Conservation (phyloP, 2,329 filamentous ascomycete species). For the Epichloe hybrida region DNA sequence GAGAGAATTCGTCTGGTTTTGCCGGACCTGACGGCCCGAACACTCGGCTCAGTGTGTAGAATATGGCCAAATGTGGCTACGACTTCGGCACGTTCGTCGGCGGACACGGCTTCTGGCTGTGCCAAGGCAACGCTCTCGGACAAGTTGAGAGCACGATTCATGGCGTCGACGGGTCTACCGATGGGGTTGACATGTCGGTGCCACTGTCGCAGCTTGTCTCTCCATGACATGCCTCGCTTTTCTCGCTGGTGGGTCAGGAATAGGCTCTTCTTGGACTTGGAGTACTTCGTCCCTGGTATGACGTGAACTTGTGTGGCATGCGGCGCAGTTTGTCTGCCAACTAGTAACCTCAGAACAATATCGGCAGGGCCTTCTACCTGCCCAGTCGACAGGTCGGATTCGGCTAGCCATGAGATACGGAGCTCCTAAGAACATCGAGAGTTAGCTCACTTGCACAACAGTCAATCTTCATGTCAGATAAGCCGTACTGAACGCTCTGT, state of each 20-base stretch:
- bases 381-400: conserved; percentile 6
- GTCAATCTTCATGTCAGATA: neutral
- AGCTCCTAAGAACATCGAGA: conserved; percentile 11
- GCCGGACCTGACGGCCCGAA: conserved; percentile 1
- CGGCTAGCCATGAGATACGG: conserved; percentile 30
- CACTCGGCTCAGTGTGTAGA: conserved; percentile 22
- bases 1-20: conserved; percentile 25
- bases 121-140: neutral
- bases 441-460: neutral
- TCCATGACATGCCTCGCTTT: conserved; percentile 21
- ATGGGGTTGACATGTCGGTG: conserved; percentile 14
- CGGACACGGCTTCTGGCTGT: neutral
- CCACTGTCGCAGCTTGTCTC: conserved; percentile 20
- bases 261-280: conserved; percentile 1
- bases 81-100: conserved; percentile 8
- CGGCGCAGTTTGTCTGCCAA: conserved; percentile 11
- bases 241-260: conserved; percentile 17
- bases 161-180: neutral
- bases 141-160: neutral
- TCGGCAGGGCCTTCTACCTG: conserved; percentile 28
- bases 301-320: conserved; percentile 9
- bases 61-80: conserved; percentile 38
- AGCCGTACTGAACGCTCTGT: conserved; percentile 10
- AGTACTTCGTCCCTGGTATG: conserved; percentile 6
- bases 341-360: conserved; percentile 31